phyloP scores from a whole-genome alignment of 164 flowering plant genomes.

The Nelumbo lutea region DNA sequence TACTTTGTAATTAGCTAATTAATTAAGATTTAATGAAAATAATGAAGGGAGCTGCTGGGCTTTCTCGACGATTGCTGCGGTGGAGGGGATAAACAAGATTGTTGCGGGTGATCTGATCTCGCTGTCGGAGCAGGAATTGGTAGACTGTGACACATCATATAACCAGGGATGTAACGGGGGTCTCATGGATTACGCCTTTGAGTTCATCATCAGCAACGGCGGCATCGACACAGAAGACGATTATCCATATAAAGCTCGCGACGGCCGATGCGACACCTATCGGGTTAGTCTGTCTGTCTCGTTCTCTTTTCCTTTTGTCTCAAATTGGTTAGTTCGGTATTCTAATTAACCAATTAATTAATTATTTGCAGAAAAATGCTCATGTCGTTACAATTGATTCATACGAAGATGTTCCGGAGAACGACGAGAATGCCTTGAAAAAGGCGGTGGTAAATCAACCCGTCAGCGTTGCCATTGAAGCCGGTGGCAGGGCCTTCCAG shows the following conservation, averaged over 20 bases:
- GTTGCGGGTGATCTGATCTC: constrained; percentile 59
- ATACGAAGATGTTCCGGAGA: constrained; percentile 68
- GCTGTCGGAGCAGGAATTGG: constrained; percentile 81
- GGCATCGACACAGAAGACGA: constrained; percentile 74
- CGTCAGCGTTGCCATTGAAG: constrained; percentile 82
- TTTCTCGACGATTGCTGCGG: constrained; percentile 66
- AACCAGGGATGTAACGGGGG: constrained; percentile 92
- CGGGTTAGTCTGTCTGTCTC: constrained; percentile 33
- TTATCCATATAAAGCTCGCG: constrained; percentile 64
- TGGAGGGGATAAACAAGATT: constrained; percentile 73
- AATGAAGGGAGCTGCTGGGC: constrained; percentile 96
- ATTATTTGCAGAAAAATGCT: constrained; percentile 69
- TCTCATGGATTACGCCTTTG: constrained; percentile 78
- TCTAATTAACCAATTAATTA: not conserved
- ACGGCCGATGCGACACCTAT: constrained; percentile 45
- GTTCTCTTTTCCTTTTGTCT: not conserved
- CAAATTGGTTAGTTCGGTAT: not conserved
- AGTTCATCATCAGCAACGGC: constrained; percentile 77
- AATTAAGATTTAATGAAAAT: too few species aligned
- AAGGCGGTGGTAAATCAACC: constrained; percentile 80
- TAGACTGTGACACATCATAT: constrained; percentile 71
- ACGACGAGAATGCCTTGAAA: constrained; percentile 59
- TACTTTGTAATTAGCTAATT: not conserved
- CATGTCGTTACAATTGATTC: constrained; percentile 66
- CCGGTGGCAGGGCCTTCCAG: constrained; percentile 69